Conservation (phyloP, 2,329 filamentous ascomycete genomes). For the Fusarium ambrosium region DNA sequence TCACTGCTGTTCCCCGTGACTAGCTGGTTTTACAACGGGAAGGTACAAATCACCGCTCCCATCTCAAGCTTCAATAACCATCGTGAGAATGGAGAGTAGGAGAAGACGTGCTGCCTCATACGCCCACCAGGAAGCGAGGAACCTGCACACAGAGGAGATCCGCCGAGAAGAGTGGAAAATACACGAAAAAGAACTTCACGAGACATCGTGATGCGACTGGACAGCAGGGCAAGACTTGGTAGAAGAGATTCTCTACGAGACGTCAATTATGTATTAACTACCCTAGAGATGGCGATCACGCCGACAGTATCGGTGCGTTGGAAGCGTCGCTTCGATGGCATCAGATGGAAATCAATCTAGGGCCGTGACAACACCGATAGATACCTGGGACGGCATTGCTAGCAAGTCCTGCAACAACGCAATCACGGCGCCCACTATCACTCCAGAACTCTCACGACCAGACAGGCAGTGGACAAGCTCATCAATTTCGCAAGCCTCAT, state of each 20-base stretch:
- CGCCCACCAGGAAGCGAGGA: background rate
- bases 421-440: too few species aligned
- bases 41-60: background rate
- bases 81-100: background rate
- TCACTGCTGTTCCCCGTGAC: background rate
- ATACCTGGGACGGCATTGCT: background rate
- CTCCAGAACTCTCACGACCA: too few species aligned
- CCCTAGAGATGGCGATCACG: background rate
- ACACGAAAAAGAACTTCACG: background rate
- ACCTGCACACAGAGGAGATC: background rate
- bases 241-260: background rate
- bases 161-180: accelerated
- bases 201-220: background rate
- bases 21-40: background rate
- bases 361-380: background rate
- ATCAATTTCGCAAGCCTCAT: too few species aligned
- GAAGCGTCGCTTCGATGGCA: background rate
- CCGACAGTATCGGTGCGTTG: background rate
- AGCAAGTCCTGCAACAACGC: background rate
- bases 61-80: background rate
- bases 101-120: background rate
- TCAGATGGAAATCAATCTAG: background rate
- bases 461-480: accelerated
- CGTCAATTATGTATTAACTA: background rate
- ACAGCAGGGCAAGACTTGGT: background rate